These are phyloP conservation scores for Aspergillus heteromorphus DNA, from an alignment of 495 filamentous ascomycete genomes.

Conservation along the genomic window DNA sequence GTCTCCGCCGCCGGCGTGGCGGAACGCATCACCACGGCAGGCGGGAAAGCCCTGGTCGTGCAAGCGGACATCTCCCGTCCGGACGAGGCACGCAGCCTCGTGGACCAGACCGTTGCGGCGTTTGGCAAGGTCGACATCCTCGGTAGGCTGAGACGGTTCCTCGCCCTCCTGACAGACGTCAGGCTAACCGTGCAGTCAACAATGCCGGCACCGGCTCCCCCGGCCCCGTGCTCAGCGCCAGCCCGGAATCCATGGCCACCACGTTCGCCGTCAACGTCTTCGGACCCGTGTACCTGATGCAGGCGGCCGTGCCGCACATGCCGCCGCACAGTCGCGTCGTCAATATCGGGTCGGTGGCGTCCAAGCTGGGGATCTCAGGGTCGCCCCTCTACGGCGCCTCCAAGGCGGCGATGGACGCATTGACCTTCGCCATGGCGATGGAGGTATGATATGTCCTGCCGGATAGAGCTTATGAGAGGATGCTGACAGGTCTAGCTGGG, in stretches of 20 bases:
- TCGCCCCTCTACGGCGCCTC: not conserved
- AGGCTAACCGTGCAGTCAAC: not conserved
- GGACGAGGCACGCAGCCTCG: not conserved
- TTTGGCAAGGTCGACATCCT: not conserved
- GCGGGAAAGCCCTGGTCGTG: not conserved
- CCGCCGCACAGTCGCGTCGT: not conserved
- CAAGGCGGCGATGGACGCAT: not conserved
- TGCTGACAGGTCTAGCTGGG: not conserved
- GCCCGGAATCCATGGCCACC: not conserved
- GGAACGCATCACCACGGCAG: not conserved
- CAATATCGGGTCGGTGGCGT: slow-evolving; percentile 1
- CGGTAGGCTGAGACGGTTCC: not conserved
- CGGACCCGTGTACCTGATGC: not conserved
- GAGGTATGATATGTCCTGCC: not conserved
- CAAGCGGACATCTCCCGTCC: slow-evolving; percentile 1
- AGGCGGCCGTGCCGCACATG: not conserved
- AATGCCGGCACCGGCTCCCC: not conserved
- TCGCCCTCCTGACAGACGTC: not conserved
- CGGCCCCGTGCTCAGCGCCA: not conserved
- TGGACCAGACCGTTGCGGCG: not conserved
- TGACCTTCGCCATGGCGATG: not conserved
- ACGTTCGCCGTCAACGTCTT: not conserved
- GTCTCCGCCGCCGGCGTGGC: not conserved
- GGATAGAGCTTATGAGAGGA: not conserved
- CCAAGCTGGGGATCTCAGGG: not conserved